Percentiles rank a stretch among this genome's conserved stretches.
Evolutionary conservation across 371 early-diverging fungal species (phyloP).

Genomic region (Rhizomucor miehei): DNA sequence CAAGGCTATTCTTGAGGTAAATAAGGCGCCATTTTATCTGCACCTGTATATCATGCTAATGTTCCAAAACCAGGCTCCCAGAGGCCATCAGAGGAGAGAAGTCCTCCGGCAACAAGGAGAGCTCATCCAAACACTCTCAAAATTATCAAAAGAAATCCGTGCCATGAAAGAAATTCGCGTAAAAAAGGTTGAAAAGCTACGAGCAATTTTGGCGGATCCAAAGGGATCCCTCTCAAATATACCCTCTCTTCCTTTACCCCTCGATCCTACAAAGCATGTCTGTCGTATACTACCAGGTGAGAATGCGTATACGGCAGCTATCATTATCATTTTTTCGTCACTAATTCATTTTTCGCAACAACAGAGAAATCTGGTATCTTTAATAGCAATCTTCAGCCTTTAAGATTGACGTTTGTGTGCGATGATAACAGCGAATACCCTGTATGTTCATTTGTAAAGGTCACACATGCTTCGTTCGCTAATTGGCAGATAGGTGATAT

Average conservation of each 20-base stretch:
- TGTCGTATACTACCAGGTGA: slow-evolving; percentile 80
- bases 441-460: too few relatives aligned
- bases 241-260: slow-evolving; percentile 77
- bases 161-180: slow-evolving; percentile 75
- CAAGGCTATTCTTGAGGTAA: slow-evolving; percentile 63
- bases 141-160: slow-evolving; percentile 70
- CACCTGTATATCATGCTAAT: neutral
- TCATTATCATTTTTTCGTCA: too few relatives aligned
- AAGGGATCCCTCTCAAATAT: slow-evolving; percentile 76
- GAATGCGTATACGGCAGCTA: too few relatives aligned
- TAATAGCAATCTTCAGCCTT: slow-evolving; percentile 86
- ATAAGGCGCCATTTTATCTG: too few relatives aligned
- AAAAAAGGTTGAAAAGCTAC: slow-evolving; percentile 84
- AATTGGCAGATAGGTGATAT: slow-evolving; percentile 60
- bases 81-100: slow-evolving; percentile 68
- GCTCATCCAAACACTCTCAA: slow-evolving; percentile 72
- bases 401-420: slow-evolving; percentile 80
- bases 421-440: slow-evolving; percentile 79
- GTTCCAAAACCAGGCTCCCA: slow-evolving; percentile 40
- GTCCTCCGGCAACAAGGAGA: slow-evolving; percentile 79
- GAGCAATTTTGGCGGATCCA: slow-evolving; percentile 72
- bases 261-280: slow-evolving; percentile 84
- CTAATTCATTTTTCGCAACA: too few relatives aligned
- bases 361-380: slow-evolving; percentile 83
- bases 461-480: neutral